Evolutionary conservation across 2,329 filamentous ascomycete species (phyloP), one percentile per base, ranked within the genome.

Genomic region (Taxawa tesnikishii): DNA sequence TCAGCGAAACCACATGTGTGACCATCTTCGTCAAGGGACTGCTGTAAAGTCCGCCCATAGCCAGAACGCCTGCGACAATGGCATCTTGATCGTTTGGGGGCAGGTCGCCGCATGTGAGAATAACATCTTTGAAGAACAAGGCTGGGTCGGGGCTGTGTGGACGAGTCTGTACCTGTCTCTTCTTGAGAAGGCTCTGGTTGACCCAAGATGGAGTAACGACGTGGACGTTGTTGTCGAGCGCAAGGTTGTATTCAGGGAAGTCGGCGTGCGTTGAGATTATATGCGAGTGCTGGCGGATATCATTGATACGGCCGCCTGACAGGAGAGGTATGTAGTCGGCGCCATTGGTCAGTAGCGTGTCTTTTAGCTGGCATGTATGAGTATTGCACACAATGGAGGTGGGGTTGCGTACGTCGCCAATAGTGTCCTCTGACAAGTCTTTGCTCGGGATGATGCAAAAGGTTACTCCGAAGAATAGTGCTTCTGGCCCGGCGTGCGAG

Each of bases 101-200:
- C 28, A 98, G 73, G 46, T 90, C 82, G 28, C 79, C 83, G 49
- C 83, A 92, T 18, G 78, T 80, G 12, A 94, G 68, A 16, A 81
- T 72, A 26, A 96, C 79, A 44, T 84, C 78, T 31, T 81, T 82
- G 58, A 98, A 83, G 53, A 94, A 90, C 51, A 94, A 75, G 37
- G 80, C 73, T 2, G 88, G 87, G 47, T 98, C 90, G 2, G 90
- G 90, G 28, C 80, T 94, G 54, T 80, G 92, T 11, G 84, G 81
- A 25, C 88, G 75, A 7, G 87, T 17, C 44, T 83, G 84, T 19
- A 77, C 77, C 33, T 79, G 67, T 51, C 80, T 87, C 36, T 66
- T 66, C 45, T 77, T 80, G 14, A 65, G 55, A 2, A 94, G 55
- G 4, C 81, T 90, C 15, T 67, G 65, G 3, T 72, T 67, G 28